Base-by-base conservation (phyloP, 148 eudicot species). In the Silene conica region DNA sequence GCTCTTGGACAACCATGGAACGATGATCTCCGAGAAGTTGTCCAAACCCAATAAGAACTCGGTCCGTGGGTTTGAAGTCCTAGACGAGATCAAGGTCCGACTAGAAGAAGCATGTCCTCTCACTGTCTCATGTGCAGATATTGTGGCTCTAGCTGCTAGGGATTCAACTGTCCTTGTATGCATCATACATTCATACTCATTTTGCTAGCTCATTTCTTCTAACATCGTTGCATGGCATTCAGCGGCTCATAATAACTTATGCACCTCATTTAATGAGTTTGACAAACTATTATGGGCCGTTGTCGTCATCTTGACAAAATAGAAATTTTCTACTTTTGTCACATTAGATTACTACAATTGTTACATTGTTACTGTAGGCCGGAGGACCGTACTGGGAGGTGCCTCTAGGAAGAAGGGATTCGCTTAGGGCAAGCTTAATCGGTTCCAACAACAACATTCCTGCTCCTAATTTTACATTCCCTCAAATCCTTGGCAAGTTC, bases 301-400 rank as follows among this genome's bases (percentile, higher is more conserved):
- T 38, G 43, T 38, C 43, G 43, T 38, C 8, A 38, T 38, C 43
- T 38, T 5, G 43, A 38, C 28, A 26, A 26, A 26, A 26, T 26
- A 31, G 34, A 38, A 6, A 38, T 38, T 38, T 38, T 38, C 43
- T 38, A 38, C 43, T 38, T 38, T 34, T 34, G 41, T 34, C 41
- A 1, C 41, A 1, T 34, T 34, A 34, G 41, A 34, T 34, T 34
- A 34, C 41, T 34, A 34, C 41, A 34, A 34, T 34, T 63, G 38
- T 11, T 10, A 13, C 11, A 19, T 57, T 57, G 48, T 38, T 6
- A 50, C 46, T 69, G 56, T n/a, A 79, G 81, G 81, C 78, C 23
- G 98, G 96, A 25, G 98, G 98, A 65, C 98, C 93, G 1, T 80
- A 82, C 76, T 93, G 98, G 98, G 93, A 70, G 63, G 93, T 93